These are phyloP conservation scores for Hypocrella siamensis DNA, from an alignment of 2,329 filamentous ascomycete genomes.

Conservation along the genomic window DNA sequence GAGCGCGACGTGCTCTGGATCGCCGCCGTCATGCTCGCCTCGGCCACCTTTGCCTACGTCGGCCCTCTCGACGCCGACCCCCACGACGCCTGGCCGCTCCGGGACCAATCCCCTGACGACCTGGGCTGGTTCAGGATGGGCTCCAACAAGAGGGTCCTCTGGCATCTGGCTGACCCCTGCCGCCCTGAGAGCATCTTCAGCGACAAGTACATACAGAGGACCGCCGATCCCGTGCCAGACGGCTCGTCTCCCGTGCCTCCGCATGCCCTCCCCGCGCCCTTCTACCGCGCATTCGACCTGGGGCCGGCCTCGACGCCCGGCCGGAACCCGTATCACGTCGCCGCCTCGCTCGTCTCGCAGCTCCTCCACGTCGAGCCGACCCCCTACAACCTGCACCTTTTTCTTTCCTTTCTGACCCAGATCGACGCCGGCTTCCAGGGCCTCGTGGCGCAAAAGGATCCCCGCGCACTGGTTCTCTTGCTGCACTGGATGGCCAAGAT, in stretches of 20 bases:
- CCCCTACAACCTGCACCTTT: conserved; percentile 25
- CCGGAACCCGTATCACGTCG: conserved; percentile 16
- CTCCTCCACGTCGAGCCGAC: conserved; percentile 19
- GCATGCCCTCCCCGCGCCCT: conserved; percentile 13
- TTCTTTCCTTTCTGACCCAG: conserved; percentile 29
- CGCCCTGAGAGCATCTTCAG: conserved; percentile 31
- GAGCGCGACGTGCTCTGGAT: conserved; percentile 33
- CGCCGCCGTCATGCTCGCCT: conserved; percentile 28
- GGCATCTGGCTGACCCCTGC: conserved; percentile 31
- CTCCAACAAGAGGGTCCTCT: conserved; percentile 19
- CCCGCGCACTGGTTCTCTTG: conserved; percentile 36
- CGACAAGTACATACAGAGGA: conserved; percentile 7
- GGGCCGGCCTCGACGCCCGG: conserved; percentile 7
- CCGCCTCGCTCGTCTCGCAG: conserved; percentile 19
- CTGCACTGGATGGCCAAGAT: conserved; percentile 40
- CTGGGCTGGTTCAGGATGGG: conserved; percentile 42
- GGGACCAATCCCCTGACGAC: conserved; percentile 21
- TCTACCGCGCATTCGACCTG: conserved; percentile 15
- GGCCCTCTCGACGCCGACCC: conserved; percentile 22
- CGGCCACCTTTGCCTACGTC: conserved; percentile 27
- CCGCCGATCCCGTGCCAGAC: conserved; percentile 3
- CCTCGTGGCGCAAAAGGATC: conserved; percentile 33
- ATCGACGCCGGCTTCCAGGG: conserved; percentile 25
- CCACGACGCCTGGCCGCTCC: conserved; percentile 40
- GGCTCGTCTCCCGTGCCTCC: conserved; percentile 5